Percentiles rank a stretch among this genome's conserved stretches.
Conservation (phyloP, 2,329 filamentous ascomycete species). For the Pseudocercospora fuligena region DNA sequence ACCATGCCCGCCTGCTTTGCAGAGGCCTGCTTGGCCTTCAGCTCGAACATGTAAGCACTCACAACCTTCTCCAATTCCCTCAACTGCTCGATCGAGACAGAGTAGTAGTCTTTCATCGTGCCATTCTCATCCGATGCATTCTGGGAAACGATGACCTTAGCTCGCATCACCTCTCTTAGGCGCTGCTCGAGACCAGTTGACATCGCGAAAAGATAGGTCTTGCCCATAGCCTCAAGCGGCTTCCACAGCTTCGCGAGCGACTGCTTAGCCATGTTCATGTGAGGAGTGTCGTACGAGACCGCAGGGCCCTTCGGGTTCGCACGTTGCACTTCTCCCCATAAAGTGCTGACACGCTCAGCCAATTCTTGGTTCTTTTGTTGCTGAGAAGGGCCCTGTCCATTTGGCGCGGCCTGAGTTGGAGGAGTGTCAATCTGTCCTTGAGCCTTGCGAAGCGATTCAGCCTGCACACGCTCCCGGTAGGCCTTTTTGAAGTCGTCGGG, state of each 20-base stretch:
- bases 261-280: constrained; percentile 26
- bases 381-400: constrained; percentile 1
- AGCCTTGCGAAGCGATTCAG: constrained; percentile 35
- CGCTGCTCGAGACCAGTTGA: constrained; percentile 27
- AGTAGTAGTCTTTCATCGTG: constrained; percentile 37
- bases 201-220: constrained; percentile 31
- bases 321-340: constrained; percentile 31
- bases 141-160: constrained; percentile 35
- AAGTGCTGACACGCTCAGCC: constrained; percentile 17
- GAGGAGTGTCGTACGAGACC: constrained; percentile 30
- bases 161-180: constrained; percentile 35
- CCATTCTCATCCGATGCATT: constrained; percentile 33
- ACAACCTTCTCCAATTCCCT: constrained; percentile 32
- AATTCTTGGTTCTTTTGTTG: constrained; percentile 10
- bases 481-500: constrained; percentile 28
- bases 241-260: constrained; percentile 35
- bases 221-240: constrained; percentile 32
- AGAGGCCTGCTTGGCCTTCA: constrained; percentile 34
- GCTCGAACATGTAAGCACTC: constrained; percentile 33
- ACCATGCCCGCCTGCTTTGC: constrained; percentile 12
- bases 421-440: constrained; percentile 27
- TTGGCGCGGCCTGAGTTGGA: constrained; percentile 13
- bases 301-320: constrained; percentile 36
- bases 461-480: constrained; percentile 27
- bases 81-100: constrained; percentile 34